Percentiles rank a stretch among this genome's conserved stretches.
Conservation (phyloP, 257 asterid genomes). For the Solanum pennellii region DNA sequence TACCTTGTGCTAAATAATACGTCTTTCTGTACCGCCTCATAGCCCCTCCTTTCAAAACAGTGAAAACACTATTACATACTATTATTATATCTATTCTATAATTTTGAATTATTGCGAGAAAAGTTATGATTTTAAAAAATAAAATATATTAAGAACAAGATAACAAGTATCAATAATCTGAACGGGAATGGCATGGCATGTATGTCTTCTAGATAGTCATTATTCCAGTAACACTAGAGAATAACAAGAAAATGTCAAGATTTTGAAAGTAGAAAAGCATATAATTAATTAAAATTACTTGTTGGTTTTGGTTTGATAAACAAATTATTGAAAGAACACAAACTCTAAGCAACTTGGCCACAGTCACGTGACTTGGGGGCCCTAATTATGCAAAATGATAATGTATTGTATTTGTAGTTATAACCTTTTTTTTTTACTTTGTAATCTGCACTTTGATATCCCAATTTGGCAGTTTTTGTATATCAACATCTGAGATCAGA, state of each 20-base stretch:
- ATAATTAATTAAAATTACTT: background rate
- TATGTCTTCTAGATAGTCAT: background rate
- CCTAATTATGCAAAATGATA: background rate
- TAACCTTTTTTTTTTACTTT: background rate
- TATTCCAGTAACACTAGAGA: background rate
- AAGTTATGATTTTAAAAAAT: background rate
- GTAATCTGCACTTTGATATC: background rate
- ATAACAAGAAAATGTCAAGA: background rate
- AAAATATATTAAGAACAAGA: background rate
- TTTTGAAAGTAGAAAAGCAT: background rate
- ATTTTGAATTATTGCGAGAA: background rate
- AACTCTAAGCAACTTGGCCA: background rate
- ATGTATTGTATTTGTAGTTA: background rate
- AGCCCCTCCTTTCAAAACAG: background rate
- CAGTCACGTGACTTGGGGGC: background rate
- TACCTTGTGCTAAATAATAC: too few species aligned
- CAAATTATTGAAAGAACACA: background rate
- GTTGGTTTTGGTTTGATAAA: background rate
- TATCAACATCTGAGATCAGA: background rate
- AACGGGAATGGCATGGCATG: background rate
- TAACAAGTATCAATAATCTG: background rate
- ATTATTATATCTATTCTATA: background rate
- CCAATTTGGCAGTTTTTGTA: background rate
- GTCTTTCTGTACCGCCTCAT: background rate
- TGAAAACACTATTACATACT: too few species aligned